Evolutionary conservation across 2,329 filamentous ascomycete species (phyloP).

Genomic region (Fusarium bulbicola): DNA sequence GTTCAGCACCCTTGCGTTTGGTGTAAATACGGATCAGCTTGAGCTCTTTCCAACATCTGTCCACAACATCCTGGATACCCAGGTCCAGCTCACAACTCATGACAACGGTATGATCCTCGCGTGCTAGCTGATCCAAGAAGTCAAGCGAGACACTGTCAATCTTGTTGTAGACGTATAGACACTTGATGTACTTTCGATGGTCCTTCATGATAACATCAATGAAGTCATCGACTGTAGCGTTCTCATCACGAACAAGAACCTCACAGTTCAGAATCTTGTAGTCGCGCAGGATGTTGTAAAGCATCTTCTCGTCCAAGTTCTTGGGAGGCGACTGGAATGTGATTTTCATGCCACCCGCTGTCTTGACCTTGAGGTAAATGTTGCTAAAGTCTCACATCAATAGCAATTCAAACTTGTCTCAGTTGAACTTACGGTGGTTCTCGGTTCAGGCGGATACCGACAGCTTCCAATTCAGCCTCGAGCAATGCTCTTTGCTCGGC

Average conservation of each 20-base stretch:
- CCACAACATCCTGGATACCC: conserved; percentile 91
- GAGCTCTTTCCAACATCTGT: conserved; percentile 94
- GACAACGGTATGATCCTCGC: conserved; percentile 92
- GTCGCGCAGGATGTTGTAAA: conserved; percentile 96
- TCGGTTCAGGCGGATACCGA: conserved; percentile 91
- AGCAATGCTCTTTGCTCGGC: conserved; percentile 90
- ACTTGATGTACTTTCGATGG: conserved; percentile 95
- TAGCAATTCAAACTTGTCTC: neutral
- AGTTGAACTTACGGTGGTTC: conserved; percentile 77
- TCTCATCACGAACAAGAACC: conserved; percentile 92
- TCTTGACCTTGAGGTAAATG: conserved; percentile 96
- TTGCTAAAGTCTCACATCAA: conserved; percentile 66
- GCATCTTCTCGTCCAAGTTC: conserved; percentile 94
- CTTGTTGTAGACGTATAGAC: conserved; percentile 99
- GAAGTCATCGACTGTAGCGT: conserved; percentile 95
- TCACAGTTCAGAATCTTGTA: conserved; percentile 99
- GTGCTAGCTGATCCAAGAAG: conserved; percentile 89
- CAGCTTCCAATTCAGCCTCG: conserved; percentile 92
- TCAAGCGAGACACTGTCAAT: conserved; percentile 95
- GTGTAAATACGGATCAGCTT: conserved; percentile 93
- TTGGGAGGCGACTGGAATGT: conserved; percentile 93
- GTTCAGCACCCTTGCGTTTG: conserved; percentile 92
- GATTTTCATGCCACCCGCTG: conserved; percentile 98
- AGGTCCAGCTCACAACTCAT: conserved; percentile 98
- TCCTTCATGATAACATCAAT: conserved; percentile 99